Conservation (phyloP, 2,329 filamentous ascomycete genomes). For the Penicillium hesseltinei region DNA sequence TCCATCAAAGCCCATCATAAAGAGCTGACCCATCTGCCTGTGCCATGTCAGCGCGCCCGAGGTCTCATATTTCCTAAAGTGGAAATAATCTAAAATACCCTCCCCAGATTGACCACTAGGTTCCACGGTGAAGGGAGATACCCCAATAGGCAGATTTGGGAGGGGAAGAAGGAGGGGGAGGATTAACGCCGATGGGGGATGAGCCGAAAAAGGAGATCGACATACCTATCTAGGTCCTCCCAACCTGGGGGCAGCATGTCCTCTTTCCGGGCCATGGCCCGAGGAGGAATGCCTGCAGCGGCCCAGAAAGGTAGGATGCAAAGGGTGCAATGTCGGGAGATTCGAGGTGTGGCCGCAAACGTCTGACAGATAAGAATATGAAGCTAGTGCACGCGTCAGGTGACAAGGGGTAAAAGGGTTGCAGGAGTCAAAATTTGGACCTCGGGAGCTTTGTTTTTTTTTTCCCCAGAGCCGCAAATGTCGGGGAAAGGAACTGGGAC, state of each 20-base stretch:
- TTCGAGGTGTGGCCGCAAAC: conserved; percentile 7
- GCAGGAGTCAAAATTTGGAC: conserved; percentile 5
- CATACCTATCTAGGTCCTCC: conserved; percentile 43
- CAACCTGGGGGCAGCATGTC: conserved; percentile 42
- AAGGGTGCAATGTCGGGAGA: conserved; percentile 6
- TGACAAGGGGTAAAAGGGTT: conserved; percentile 8
- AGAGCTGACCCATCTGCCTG: conserved; percentile 57
- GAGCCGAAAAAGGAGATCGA: conserved; percentile 18
- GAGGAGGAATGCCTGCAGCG: conserved; percentile 32
- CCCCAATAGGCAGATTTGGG: not conserved
- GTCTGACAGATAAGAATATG: conserved; percentile 4
- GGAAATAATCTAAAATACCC: conserved; percentile 58
- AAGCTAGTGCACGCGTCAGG: conserved; percentile 5
- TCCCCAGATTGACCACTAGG: conserved; percentile 1
- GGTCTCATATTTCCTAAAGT: conserved; percentile 63
- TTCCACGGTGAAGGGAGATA: conserved; percentile 19
- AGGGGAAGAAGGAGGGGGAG: not conserved
- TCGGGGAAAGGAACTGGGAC: conserved; percentile 3
- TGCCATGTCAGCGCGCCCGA: conserved; percentile 44
- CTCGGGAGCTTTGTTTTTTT: conserved; percentile 5
- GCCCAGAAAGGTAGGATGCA: conserved; percentile 8
- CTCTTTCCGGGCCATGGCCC: conserved; percentile 44
- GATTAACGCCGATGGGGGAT: not conserved
- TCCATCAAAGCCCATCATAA: conserved; percentile 68
- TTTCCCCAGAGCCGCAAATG: conserved; percentile 11